These are phyloP conservation scores for Verticillium albo-atrum DNA, from an alignment of 2,329 filamentous ascomycete species.

Conservation along the genomic window DNA sequence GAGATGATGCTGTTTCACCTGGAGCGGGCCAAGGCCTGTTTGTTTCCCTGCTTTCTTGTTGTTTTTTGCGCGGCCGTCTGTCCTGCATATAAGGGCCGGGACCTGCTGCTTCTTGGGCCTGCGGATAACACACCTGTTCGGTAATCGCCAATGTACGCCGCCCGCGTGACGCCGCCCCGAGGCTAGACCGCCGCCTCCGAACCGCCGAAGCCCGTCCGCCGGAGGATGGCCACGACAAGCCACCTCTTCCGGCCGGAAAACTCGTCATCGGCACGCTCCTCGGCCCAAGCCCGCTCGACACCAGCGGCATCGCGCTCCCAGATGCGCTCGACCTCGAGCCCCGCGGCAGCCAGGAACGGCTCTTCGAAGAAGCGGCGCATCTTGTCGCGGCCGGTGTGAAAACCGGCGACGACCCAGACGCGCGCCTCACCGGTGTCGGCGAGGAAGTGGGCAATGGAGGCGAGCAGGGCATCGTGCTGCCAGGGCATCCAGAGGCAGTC, in stretches of 20 bases:
- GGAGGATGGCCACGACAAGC: constrained; percentile 58
- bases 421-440: constrained; percentile 36
- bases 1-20: background rate
- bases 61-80: background rate
- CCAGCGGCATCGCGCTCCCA: constrained; percentile 68
- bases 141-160: too few relatives aligned
- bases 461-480: constrained; percentile 63
- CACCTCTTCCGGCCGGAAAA: constrained; percentile 62
- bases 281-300: constrained; percentile 54
- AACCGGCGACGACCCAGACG: constrained; percentile 64
- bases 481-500: constrained; percentile 74
- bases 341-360: constrained; percentile 37
- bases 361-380: constrained; percentile 61
- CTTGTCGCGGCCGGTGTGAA: constrained; percentile 66
- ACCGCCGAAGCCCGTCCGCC: constrained; percentile 22
- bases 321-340: constrained; percentile 59
- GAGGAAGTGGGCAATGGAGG: constrained; percentile 61
- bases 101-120: too few relatives aligned
- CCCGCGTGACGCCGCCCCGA: too few relatives aligned
- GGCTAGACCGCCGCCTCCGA: too few relatives aligned
- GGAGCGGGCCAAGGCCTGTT: background rate
- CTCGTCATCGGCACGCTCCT: constrained; percentile 58
- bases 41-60: background rate
- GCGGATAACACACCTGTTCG: too few relatives aligned
- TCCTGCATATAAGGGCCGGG: background rate